phyloP scores from a whole-genome alignment of 2,329 filamentous ascomycete species.

The Gaeumannomyces tritici region DNA sequence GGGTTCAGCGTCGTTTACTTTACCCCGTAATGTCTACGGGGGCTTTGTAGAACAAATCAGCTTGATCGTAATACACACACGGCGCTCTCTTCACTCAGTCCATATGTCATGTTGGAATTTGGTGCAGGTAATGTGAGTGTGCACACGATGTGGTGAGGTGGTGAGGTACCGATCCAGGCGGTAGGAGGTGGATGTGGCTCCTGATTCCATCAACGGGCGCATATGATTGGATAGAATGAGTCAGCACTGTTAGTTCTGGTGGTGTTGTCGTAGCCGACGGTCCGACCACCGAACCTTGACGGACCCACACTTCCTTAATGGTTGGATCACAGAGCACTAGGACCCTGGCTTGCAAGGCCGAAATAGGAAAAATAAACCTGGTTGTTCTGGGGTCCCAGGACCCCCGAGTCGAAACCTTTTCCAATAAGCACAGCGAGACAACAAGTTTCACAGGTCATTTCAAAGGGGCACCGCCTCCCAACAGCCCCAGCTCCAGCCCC shows the following conservation, averaged over 20 bases:
- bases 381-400: not conserved
- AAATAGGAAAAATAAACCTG: not conserved
- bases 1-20: constrained; percentile 93
- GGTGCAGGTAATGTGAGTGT: no score
- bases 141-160: no score
- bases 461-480: not conserved
- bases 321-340: not conserved
- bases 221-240: not conserved
- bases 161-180: no score
- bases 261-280: not conserved
- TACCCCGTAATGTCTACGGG: constrained; percentile 28
- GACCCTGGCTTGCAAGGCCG: not conserved
- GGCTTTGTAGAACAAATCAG: not conserved
- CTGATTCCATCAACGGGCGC: not conserved
- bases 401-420: not conserved
- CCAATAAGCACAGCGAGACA: not conserved
- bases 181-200: not conserved
- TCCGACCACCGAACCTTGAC: not conserved
- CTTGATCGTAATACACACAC: not conserved
- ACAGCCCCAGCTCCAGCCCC: not conserved
- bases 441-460: not conserved
- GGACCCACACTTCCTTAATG: not conserved
- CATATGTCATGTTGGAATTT: not conserved
- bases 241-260: not conserved
- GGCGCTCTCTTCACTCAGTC: not conserved